These are phyloP conservation scores for Magnusiomyces suaveolens DNA, from an alignment of 1,139 yeast genomes.

Conservation along the genomic window DNA sequence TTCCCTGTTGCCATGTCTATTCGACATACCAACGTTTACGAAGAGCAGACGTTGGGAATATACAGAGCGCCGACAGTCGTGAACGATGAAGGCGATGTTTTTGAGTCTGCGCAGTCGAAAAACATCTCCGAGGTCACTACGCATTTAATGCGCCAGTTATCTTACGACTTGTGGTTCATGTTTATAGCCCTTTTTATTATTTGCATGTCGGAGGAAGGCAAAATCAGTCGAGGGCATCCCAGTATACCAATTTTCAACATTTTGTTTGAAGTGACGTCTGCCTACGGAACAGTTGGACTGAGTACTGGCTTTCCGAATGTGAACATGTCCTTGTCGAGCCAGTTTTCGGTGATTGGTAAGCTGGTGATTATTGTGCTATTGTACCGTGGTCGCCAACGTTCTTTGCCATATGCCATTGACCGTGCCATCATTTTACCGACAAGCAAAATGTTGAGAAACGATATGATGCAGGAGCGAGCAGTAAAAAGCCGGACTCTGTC, in stretches of 20 bases:
- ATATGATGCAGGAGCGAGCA: slow-evolving; percentile 34
- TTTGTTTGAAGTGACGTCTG: slow-evolving; percentile 83
- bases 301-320: slow-evolving; percentile 70
- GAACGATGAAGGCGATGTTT: slow-evolving; percentile 20
- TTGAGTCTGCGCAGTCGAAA: slow-evolving; percentile 22
- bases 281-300: slow-evolving; percentile 93
- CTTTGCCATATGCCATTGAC: slow-evolving; percentile 85
- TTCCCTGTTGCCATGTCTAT: slow-evolving; percentile 92
- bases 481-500: slow-evolving; percentile 15
- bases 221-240: too few species aligned
- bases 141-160: slow-evolving; percentile 83
- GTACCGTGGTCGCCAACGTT: slow-evolving; percentile 95
- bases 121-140: slow-evolving; percentile 59
- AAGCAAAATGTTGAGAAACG: slow-evolving; percentile 58
- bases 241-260: slow-evolving; percentile 66
- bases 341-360: slow-evolving; percentile 66
- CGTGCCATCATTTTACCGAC: slow-evolving; percentile 87
- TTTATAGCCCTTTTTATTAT: slow-evolving; percentile 77
- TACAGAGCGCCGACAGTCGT: too few species aligned
- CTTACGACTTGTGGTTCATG: slow-evolving; percentile 91
- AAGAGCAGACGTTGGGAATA: slow-evolving; percentile 88
- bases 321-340: slow-evolving; percentile 60
- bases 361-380: slow-evolving; percentile 79
- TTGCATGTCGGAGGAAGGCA: slow-evolving; percentile 72
- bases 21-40: slow-evolving; percentile 93